These are phyloP conservation scores for Zymoseptoria passerinii DNA, from an alignment of 2,329 filamentous ascomycete species.

Conservation along the genomic window DNA sequence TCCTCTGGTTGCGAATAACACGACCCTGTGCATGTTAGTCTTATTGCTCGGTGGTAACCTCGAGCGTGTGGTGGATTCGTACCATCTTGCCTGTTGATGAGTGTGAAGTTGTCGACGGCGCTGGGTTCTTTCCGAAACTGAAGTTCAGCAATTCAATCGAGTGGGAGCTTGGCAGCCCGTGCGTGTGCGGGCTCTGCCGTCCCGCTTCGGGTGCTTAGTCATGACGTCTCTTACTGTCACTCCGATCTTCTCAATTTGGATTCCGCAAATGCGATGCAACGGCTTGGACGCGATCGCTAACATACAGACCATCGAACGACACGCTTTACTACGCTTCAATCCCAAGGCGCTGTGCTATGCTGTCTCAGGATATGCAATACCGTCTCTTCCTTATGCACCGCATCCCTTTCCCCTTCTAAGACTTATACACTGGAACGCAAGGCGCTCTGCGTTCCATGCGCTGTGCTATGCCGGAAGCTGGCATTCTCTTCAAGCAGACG, in stretches of 20 bases:
- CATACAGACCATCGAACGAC: no score
- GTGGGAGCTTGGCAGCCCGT: not conserved
- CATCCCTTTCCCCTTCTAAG: not conserved
- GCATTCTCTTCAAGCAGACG: not conserved
- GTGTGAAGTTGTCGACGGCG: constrained; percentile 4
- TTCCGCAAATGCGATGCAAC: no score
- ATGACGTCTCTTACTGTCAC: not conserved
- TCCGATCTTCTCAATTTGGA: no score
- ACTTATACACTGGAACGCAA: not conserved
- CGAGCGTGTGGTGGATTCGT: not conserved
- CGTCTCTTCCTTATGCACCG: no score
- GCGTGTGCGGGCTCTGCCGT: no score
- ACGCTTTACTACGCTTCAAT: no score
- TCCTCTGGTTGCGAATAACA: constrained; percentile 68
- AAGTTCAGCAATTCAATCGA: not conserved
- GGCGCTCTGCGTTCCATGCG: not conserved
- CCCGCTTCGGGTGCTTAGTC: not conserved
- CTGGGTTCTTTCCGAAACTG: not conserved
- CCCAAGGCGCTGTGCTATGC: no score
- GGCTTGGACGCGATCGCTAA: no score
- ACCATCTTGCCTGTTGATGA: constrained; percentile 7
- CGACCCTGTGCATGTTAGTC: constrained; percentile 44
- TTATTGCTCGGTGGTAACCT: not conserved
- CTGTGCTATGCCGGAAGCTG: not conserved
- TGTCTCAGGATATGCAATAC: no score